These are phyloP conservation scores for Prunus yedoensis DNA, from an alignment of 331 rosid species.

Conservation along the genomic window DNA sequence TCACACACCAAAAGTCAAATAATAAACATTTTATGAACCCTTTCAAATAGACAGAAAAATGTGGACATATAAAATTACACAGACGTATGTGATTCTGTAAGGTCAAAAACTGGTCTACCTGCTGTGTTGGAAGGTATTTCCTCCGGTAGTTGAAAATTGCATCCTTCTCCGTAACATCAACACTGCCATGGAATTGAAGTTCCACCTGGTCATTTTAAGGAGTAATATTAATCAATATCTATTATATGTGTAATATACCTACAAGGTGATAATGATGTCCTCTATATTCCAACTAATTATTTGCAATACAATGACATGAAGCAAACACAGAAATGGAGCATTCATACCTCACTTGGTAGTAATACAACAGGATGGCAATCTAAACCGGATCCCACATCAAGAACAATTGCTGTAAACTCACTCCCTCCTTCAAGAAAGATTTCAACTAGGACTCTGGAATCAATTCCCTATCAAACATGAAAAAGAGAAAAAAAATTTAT, in stretches of 20 bases:
- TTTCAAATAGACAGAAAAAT: not conserved
- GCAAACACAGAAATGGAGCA: constrained; percentile 16
- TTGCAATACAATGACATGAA: constrained; percentile 12
- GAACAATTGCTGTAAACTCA: constrained; percentile 94
- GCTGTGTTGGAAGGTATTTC: constrained; percentile 97
- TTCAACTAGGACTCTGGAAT: constrained; percentile 78
- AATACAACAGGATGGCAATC: constrained; percentile 77
- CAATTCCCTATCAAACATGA: constrained; percentile 66
- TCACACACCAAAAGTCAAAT: not conserved
- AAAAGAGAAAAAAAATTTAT: constrained; percentile 7
- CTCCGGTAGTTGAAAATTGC: constrained; percentile 94
- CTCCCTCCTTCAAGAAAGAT: constrained; percentile 91
- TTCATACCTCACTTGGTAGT: constrained; percentile 83
- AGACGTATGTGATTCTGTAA: constrained; percentile 1
- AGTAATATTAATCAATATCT: constrained; percentile 10
- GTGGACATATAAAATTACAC: not conserved
- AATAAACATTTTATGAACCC: constrained; percentile 15
- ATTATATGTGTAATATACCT: constrained; percentile 7
- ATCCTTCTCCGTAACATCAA: constrained; percentile 75
- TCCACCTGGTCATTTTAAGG: constrained; percentile 65
- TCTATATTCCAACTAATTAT: not conserved
- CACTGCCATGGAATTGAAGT: constrained; percentile 61
- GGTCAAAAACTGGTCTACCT: constrained; percentile 47
- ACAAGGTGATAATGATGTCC: not conserved
- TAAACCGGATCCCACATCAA: constrained; percentile 82